Percentiles rank a stretch among this genome's conserved stretches.
Evolutionary conservation across 2,329 filamentous ascomycete species (phyloP).

Genomic region (Myriosclerotinia curreyana): DNA sequence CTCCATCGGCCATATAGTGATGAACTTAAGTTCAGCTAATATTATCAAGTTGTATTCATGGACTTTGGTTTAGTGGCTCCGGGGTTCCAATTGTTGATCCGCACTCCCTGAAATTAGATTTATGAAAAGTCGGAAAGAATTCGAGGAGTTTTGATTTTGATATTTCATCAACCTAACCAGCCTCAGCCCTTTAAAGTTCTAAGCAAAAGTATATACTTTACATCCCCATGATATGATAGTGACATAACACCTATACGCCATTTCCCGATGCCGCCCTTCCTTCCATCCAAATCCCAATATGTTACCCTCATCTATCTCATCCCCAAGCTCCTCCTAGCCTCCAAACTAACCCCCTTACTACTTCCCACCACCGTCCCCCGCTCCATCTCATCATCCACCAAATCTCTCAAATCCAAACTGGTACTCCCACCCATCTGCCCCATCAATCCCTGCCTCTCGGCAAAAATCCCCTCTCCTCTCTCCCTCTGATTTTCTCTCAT

Average conservation of each 20-base stretch:
- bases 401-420: slow-evolving; percentile 5
- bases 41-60: too few species aligned
- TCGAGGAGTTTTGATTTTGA: background rate
- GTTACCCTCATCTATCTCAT: background rate
- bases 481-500: slow-evolving; percentile 12
- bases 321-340: background rate
- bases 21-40: too few species aligned
- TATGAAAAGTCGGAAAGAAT: background rate
- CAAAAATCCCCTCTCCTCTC: slow-evolving; percentile 2
- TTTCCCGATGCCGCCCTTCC: too few species aligned
- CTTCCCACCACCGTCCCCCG: slow-evolving; percentile 32
- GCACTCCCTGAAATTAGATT: too few species aligned
- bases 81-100: too few species aligned
- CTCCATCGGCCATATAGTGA: too few species aligned
- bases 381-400: slow-evolving; percentile 30
- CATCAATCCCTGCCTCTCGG: slow-evolving; percentile 8
- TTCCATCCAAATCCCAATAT: background rate
- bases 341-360: background rate
- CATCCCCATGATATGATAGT: background rate
- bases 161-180: background rate
- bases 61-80: too few species aligned
- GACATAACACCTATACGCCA: background rate
- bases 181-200: background rate
- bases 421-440: slow-evolving; percentile 3
- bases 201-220: background rate